phyloP scores from a whole-genome alignment of 306 rosid genomes.

The Sechiopsis laciniata region DNA sequence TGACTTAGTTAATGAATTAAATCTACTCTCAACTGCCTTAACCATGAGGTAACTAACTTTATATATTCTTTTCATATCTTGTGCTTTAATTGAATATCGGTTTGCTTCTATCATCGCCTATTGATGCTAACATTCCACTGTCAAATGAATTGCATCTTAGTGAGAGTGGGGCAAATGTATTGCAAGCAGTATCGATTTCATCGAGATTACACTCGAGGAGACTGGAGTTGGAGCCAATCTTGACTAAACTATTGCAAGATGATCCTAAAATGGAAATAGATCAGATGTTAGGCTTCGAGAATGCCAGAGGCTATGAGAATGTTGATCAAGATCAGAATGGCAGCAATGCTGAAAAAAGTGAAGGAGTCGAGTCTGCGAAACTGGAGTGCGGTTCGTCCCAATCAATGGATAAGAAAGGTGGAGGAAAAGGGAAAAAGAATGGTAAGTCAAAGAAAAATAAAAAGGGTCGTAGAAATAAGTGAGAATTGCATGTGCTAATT shows the following conservation, averaged over 20 bases:
- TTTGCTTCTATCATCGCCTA: background rate
- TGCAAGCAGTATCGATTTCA: background rate
- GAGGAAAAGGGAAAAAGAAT: background rate
- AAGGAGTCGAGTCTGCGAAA: background rate
- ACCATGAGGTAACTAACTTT: slow-evolving; percentile 12
- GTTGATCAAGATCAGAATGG: background rate
- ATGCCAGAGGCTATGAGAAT: background rate
- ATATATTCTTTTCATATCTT: background rate
- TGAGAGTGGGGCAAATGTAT: background rate
- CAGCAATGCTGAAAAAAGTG: background rate
- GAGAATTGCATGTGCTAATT: no score
- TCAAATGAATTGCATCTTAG: background rate
- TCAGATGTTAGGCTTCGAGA: background rate
- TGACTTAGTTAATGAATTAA: background rate
- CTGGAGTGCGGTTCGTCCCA: background rate
- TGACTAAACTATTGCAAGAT: background rate
- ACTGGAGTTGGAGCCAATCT: slow-evolving; percentile 4
- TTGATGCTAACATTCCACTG: background rate
- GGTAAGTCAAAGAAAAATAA: background rate
- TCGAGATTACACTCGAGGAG: slow-evolving; percentile 20
- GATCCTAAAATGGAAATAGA: background rate
- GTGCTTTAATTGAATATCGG: background rate
- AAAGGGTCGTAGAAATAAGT: background rate
- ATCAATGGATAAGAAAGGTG: background rate
- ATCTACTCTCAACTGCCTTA: slow-evolving; percentile 5